Conservation (phyloP, 2,329 filamentous ascomycete genomes). For the Venturia effusa region DNA sequence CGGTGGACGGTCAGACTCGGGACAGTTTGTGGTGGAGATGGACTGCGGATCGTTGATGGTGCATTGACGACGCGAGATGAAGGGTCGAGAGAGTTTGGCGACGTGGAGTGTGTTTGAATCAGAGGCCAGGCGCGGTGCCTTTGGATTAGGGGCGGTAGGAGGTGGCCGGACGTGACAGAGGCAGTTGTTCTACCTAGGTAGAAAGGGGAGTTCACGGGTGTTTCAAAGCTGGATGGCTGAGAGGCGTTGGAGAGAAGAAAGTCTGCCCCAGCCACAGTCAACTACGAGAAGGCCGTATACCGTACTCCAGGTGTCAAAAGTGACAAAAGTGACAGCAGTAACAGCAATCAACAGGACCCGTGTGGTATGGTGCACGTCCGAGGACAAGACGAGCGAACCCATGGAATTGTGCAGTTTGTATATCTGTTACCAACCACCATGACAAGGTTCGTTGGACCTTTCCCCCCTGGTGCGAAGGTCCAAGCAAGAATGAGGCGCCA, state of each 20-base stretch:
- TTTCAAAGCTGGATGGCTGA: not conserved
- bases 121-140: not conserved
- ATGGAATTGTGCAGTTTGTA: not conserved
- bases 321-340: not conserved
- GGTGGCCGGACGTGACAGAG: not conserved
- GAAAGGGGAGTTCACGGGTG: not conserved
- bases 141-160: not conserved
- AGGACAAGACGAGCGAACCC: not conserved
- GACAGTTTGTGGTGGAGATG: not conserved
- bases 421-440: not conserved
- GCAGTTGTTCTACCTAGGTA: not conserved
- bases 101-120: not conserved
- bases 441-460: not conserved
- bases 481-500: not conserved
- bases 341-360: not conserved
- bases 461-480: not conserved
- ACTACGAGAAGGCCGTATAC: too few species aligned
- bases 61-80: constrained; percentile 1
- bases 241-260: not conserved
- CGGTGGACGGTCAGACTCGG: not conserved
- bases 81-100: not conserved
- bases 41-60: not conserved
- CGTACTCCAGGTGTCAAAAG: not conserved
- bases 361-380: not conserved
- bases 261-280: not conserved